A percentile compares a stretch with the other conserved stretches of the same genome.
Evolutionary conservation across 495 filamentous ascomycete species (phyloP).

Genomic region (Aspergillus sclerotioniger): DNA sequence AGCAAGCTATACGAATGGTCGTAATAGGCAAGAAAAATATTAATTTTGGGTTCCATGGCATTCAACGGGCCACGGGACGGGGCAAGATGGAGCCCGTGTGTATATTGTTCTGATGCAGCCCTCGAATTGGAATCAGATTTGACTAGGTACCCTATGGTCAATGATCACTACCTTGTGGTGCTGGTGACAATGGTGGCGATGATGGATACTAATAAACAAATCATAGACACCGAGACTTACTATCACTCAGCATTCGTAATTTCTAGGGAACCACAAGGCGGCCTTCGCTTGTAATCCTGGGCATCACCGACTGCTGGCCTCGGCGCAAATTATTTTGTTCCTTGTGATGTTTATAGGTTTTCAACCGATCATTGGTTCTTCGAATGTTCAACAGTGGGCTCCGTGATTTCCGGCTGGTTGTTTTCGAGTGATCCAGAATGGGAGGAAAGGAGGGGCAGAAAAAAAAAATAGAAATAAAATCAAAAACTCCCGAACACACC

Average conservation of each 20-base stretch:
- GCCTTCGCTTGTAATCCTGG: conserved; percentile 6
- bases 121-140: not conserved
- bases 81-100: conserved; percentile 14
- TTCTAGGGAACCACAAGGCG: conserved; percentile 7
- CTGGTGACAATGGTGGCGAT: not conserved
- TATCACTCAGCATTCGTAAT: not conserved
- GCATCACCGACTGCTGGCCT: conserved; percentile 17
- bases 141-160: not conserved
- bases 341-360: conserved; percentile 12
- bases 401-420: conserved; percentile 11
- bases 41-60: conserved; percentile 18
- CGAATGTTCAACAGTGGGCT: conserved; percentile 7
- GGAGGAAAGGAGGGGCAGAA: not conserved
- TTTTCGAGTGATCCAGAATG: conserved; percentile 3
- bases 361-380: not conserved
- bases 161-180: not conserved
- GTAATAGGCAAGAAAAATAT: conserved; percentile 4
- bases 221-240: not conserved
- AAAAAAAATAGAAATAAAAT: conserved; percentile 12
- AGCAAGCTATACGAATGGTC: conserved; percentile 5
- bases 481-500: conserved; percentile 7
- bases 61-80: conserved; percentile 14
- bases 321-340: conserved; percentile 10
- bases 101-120: conserved; percentile 16
- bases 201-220: conserved; percentile 1